phyloP scores from a whole-genome alignment of 2,329 filamentous ascomycete genomes.

The Hypoxylon sp. region DNA sequence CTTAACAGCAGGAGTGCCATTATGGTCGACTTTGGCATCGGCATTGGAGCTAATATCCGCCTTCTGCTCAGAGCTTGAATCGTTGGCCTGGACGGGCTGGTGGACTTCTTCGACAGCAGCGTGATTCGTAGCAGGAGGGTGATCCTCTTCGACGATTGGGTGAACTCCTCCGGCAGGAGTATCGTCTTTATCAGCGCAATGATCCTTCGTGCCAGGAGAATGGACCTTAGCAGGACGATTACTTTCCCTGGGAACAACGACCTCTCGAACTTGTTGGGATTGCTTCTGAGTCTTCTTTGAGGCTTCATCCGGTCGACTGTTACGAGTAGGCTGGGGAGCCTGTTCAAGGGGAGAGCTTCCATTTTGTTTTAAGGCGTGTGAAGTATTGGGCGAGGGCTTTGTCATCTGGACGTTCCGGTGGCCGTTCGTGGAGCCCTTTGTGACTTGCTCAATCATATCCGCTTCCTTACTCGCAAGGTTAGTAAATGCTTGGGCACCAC shows the following conservation, averaged over 20 bases:
- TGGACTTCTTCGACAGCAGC: no score
- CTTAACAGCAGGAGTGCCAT: background rate
- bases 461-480: constrained; percentile 1
- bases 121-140: no score
- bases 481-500: constrained; percentile 10
- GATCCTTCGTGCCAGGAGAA: background rate
- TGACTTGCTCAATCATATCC: background rate
- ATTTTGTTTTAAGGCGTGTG: background rate
- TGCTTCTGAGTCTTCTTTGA: background rate
- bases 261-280: background rate
- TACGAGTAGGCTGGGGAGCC: background rate
- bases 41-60: background rate
- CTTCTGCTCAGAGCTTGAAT: background rate
- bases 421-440: background rate
- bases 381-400: background rate
- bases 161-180: background rate
- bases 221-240: background rate
- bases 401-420: background rate
- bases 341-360: background rate
- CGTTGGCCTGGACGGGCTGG: background rate
- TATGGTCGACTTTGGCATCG: background rate
- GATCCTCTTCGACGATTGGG: background rate
- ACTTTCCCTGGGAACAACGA: background rate
- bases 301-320: background rate
- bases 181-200: background rate